These are phyloP conservation scores for Tympanopsis confertula DNA, from an alignment of 2,329 filamentous ascomycete genomes.

Conservation along the genomic window DNA sequence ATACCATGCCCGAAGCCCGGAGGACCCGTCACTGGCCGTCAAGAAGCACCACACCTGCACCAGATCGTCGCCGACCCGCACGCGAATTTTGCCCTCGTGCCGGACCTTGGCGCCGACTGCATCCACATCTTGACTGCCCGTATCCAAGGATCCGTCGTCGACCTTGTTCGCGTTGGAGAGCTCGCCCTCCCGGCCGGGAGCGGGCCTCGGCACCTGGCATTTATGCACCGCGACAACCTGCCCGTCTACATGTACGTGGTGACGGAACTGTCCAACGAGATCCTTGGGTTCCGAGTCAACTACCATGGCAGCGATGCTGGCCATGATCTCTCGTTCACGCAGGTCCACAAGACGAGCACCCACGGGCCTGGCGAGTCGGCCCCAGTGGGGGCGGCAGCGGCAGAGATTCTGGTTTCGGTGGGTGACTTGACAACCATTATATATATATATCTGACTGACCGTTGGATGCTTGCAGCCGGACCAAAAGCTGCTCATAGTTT, in stretches of 20 bases:
- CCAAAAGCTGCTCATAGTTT: slow-evolving; percentile 51
- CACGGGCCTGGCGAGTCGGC: slow-evolving; percentile 30
- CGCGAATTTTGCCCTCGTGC: slow-evolving; percentile 47
- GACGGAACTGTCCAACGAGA: slow-evolving; percentile 46
- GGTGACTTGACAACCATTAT: slow-evolving; percentile 14
- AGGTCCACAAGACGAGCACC: slow-evolving; percentile 33
- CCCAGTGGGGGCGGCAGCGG: slow-evolving; percentile 30
- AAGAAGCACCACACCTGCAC: slow-evolving; percentile 51
- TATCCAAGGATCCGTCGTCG: too few relatives aligned
- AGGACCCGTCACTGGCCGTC: slow-evolving; percentile 28
- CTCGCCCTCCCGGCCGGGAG: slow-evolving; percentile 34
- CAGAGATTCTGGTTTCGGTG: slow-evolving; percentile 48
- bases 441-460: slow-evolving; percentile 3
- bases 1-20: too few relatives aligned
- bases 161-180: slow-evolving; percentile 43
- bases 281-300: slow-evolving; percentile 41
- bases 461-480: slow-evolving; percentile 31
- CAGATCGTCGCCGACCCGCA: slow-evolving; percentile 55
- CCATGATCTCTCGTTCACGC: slow-evolving; percentile 25
- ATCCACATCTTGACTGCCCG: neutral
- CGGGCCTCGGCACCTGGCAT: slow-evolving; percentile 56
- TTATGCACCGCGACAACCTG: slow-evolving; percentile 27
- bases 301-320: slow-evolving; percentile 31
- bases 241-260: slow-evolving; percentile 46
- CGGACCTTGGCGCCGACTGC: slow-evolving; percentile 55